Evolutionary conservation across 345 rosid genomes (phyloP).

Genomic region (Hibiscus trionum): DNA sequence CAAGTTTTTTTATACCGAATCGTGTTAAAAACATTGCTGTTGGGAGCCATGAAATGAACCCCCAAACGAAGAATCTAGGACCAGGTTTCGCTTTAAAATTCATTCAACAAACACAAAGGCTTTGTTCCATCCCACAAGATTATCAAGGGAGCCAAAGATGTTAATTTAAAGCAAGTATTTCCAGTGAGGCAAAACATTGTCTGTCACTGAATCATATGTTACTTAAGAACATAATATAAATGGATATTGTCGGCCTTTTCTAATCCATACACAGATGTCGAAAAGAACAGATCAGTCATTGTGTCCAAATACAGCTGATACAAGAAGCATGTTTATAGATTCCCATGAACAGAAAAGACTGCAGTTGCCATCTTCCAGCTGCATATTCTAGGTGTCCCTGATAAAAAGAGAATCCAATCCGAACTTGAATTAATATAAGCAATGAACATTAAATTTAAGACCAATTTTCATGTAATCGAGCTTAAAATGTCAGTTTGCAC

Average conservation of each 20-base stretch:
- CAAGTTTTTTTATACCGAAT: no score
- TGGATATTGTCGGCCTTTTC: constrained; percentile 1
- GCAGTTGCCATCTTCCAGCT: constrained; percentile 3
- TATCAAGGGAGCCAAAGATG: neutral
- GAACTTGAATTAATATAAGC: neutral
- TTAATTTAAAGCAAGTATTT: constrained; percentile 5
- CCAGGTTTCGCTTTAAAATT: neutral
- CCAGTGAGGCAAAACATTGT: constrained; percentile 1
- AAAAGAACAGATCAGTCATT: neutral
- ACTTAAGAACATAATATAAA: constrained; percentile 3
- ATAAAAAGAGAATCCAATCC: neutral
- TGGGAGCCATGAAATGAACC: no score
- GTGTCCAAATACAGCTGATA: constrained; percentile 1
- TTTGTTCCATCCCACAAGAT: neutral
- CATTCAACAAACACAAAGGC: constrained; percentile 10
- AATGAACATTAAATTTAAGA: neutral
- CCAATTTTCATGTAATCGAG: neutral
- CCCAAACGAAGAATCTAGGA: no score
- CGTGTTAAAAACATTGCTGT: no score
- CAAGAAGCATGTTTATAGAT: constrained; percentile 4
- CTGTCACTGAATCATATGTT: neutral
- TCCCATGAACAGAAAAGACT: neutral
- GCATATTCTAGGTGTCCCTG: constrained; percentile 14
- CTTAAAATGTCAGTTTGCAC: no score
- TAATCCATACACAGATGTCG: neutral